A percentile compares a stretch with the other conserved stretches of the same genome.
Conservation (phyloP, 2,329 filamentous ascomycete genomes). For the Mycosphaerella arachidis region DNA sequence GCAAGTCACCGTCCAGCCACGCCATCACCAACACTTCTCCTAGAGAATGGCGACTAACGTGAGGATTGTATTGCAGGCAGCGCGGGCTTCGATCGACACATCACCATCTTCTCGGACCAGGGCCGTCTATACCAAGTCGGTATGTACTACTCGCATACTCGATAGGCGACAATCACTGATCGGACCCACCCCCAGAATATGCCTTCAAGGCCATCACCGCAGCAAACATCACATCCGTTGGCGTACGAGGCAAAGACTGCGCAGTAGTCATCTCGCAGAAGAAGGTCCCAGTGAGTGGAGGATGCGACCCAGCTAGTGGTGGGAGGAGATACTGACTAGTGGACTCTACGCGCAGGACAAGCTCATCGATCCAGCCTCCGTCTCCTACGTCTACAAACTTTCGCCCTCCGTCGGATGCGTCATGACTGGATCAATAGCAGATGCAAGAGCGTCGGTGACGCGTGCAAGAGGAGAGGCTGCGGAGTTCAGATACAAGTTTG, state of each 20-base stretch:
- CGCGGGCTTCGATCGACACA: slow-evolving; percentile 95
- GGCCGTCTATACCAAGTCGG: slow-evolving; percentile 99
- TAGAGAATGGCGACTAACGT: slow-evolving; percentile 18
- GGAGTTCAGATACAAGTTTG: slow-evolving; percentile 97
- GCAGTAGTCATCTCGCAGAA: slow-evolving; percentile 97
- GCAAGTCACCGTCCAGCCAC: slow-evolving; percentile 17
- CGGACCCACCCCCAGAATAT: slow-evolving; percentile 67
- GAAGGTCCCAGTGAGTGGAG: slow-evolving; percentile 84
- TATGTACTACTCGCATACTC: slow-evolving; percentile 49
- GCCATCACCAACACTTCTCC: slow-evolving; percentile 2
- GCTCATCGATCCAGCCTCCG: slow-evolving; percentile 94
- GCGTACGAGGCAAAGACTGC: slow-evolving; percentile 92
- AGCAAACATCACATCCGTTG: slow-evolving; percentile 97
- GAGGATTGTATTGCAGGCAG: slow-evolving; percentile 53
- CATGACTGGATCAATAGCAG: slow-evolving; percentile 97
- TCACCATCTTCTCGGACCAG: slow-evolving; percentile 99
- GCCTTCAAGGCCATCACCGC: slow-evolving; percentile 99
- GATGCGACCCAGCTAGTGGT: background rate
- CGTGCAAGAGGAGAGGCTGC: slow-evolving; percentile 92
- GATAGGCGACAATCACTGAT: slow-evolving; percentile 18
- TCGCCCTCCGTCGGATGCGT: slow-evolving; percentile 95
- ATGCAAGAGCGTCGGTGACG: slow-evolving; percentile 88
- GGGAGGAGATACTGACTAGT: slow-evolving; percentile 15
- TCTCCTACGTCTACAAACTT: slow-evolving; percentile 95
- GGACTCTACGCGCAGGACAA: slow-evolving; percentile 67